A percentile compares a stretch with the other conserved stretches of the same genome.
These are phyloP conservation scores for Starmerella sirachaensis DNA, from an alignment of 805 yeast species.

Conservation along the genomic window DNA sequence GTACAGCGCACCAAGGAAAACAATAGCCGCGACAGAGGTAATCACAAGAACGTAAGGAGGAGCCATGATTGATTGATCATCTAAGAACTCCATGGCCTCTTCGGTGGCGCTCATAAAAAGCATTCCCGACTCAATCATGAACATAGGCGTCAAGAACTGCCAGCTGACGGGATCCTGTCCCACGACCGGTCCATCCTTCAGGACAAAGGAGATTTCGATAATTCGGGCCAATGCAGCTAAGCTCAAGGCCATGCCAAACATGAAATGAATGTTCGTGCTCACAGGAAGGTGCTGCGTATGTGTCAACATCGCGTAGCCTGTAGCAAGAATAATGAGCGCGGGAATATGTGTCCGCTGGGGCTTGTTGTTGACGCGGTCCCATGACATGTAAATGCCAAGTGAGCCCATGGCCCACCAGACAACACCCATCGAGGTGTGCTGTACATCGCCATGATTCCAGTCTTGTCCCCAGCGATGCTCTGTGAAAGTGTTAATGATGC, in stretches of 20 bases:
- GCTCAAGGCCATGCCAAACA: conserved; percentile 76
- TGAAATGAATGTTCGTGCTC: conserved; percentile 75
- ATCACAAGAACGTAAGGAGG: conserved; percentile 67
- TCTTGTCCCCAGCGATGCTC: conserved; percentile 94
- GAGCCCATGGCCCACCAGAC: conserved; percentile 95
- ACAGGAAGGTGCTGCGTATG: conserved; percentile 66
- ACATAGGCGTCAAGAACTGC: conserved; percentile 79
- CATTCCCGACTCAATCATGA: conserved; percentile 65
- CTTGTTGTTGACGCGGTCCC: conserved; percentile 37
- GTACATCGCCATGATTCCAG: conserved; percentile 90
- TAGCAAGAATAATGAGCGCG: conserved; percentile 65
- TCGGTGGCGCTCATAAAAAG: conserved; percentile 89
- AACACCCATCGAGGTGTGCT: conserved; percentile 93
- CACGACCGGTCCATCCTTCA: conserved; percentile 38
- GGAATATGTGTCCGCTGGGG: conserved; percentile 66
- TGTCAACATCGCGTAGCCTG: conserved; percentile 92
- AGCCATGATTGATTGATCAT: conserved; percentile 69
- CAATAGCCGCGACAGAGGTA: conserved; percentile 59
- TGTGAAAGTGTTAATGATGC: conserved; percentile 86
- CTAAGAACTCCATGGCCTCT: conserved; percentile 64
- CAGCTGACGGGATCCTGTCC: conserved; percentile 49
- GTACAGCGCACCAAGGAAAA: conserved; percentile 54
- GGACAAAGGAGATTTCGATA: conserved; percentile 66
- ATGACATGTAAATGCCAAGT: conserved; percentile 64
- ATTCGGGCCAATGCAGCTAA: conserved; percentile 65